Percentiles rank a stretch among this genome's conserved stretches.
These are phyloP conservation scores for Odontarrhena argentea DNA, from an alignment of 345 rosid genomes.

Conservation along the genomic window DNA sequence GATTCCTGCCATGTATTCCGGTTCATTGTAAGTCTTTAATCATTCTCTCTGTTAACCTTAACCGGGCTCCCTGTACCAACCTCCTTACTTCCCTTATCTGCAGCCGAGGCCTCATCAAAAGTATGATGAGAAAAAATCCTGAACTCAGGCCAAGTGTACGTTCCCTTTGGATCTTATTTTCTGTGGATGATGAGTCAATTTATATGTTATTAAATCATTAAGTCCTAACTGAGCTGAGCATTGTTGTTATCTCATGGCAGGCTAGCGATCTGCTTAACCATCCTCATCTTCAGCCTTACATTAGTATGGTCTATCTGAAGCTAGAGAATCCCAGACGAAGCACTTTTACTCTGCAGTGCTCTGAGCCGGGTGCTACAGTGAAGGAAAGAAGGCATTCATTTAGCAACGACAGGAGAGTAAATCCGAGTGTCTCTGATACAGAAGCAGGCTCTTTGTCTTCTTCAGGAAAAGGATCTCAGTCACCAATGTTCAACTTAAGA, in stretches of 20 bases:
- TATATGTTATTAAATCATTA: neutral
- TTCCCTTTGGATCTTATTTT: slow-evolving; percentile 5
- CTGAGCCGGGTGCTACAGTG: slow-evolving; percentile 28
- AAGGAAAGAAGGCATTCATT: slow-evolving; percentile 67
- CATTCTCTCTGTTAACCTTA: slow-evolving; percentile 1
- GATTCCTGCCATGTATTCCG: slow-evolving; percentile 83
- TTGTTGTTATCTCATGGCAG: slow-evolving; percentile 44
- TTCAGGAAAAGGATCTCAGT: slow-evolving; percentile 51
- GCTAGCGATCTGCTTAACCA: slow-evolving; percentile 86
- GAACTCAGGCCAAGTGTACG: slow-evolving; percentile 93
- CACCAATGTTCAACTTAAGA: slow-evolving; percentile 45
- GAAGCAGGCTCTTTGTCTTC: slow-evolving; percentile 59
- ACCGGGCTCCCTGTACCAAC: neutral
- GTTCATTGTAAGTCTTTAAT: slow-evolving; percentile 68
- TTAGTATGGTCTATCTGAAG: slow-evolving; percentile 68
- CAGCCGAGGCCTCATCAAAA: slow-evolving; percentile 92
- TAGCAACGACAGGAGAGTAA: slow-evolving; percentile 68
- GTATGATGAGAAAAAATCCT: slow-evolving; percentile 96
- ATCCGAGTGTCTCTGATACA: slow-evolving; percentile 64
- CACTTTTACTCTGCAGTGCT: slow-evolving; percentile 52
- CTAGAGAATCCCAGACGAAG: slow-evolving; percentile 60
- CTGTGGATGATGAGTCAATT: neutral
- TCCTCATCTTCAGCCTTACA: slow-evolving; percentile 82
- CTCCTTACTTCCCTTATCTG: slow-evolving; percentile 23
- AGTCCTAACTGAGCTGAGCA: neutral